A percentile compares a stretch with the other conserved stretches of the same genome.
Evolutionary conservation across 345 rosid genomes (phyloP).

Genomic region (Brassica juncea): DNA sequence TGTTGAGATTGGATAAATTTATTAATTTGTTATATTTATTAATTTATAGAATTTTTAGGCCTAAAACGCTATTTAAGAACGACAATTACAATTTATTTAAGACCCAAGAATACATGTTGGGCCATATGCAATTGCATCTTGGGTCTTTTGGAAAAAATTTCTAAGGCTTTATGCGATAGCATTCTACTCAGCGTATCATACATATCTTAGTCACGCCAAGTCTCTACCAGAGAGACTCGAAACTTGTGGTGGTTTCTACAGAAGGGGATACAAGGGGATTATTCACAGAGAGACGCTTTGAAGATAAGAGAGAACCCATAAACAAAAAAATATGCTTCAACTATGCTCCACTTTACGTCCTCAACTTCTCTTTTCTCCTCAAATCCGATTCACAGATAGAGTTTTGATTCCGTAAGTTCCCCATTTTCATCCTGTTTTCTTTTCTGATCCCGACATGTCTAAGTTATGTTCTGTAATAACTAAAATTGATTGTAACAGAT

Average conservation of each 20-base stretch:
- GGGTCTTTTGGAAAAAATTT: neutral
- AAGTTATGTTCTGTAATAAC: neutral
- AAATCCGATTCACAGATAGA: conserved; percentile 15
- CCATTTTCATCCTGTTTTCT: neutral
- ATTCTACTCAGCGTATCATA: conserved; percentile 5
- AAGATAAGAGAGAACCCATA: conserved; percentile 29
- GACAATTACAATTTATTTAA: no score
- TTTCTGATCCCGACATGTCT: neutral
- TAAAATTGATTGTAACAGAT: neutral
- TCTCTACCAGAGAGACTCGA: conserved; percentile 1
- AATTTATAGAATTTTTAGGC: no score
- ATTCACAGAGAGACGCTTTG: conserved; percentile 11
- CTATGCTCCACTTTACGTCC: conserved; percentile 43
- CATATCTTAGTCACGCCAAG: neutral
- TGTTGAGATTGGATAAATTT: no score
- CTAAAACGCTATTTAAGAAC: no score
- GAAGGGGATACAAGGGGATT: neutral
- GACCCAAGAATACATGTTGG: neutral
- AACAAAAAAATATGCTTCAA: conserved; percentile 40
- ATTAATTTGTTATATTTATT: no score
- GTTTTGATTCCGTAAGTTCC: conserved; percentile 23
- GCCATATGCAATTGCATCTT: neutral
- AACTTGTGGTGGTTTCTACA: neutral
- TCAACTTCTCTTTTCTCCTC: conserved; percentile 32
- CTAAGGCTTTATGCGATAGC: neutral